These are phyloP conservation scores for Stenogyne calaminthoides DNA, from an alignment of 305 asterid genomes.

Conservation along the genomic window DNA sequence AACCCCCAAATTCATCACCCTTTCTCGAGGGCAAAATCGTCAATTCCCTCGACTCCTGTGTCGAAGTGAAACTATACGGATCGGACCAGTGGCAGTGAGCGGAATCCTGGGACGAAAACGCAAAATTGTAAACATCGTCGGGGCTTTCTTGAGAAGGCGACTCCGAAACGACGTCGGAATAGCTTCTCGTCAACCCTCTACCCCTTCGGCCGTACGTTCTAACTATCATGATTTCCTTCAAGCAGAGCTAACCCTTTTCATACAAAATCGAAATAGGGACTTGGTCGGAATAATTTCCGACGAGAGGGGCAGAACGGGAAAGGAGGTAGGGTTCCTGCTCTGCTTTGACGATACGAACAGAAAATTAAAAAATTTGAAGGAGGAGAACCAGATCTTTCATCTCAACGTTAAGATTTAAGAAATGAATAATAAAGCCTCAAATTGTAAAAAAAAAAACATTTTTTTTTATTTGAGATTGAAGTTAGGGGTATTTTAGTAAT, in stretches of 20 bases:
- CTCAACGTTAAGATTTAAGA: not conserved
- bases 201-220: conserved; percentile 66
- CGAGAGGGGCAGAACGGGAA: conserved; percentile 27
- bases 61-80: conserved; percentile 46
- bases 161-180: conserved; percentile 56
- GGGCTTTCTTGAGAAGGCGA: conserved; percentile 59
- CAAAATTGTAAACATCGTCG: conserved; percentile 59
- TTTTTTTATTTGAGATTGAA: not conserved
- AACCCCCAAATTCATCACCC: conserved; percentile 35
- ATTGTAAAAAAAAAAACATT: not conserved
- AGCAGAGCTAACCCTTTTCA: conserved; percentile 1
- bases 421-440: not conserved
- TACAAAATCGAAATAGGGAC: conserved; percentile 2
- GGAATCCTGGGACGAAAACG: conserved; percentile 63
- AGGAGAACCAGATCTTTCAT: conserved; percentile 17
- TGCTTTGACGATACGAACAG: conserved; percentile 8
- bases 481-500: conserved; percentile 24
- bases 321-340: not conserved
- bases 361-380: not conserved
- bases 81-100: conserved; percentile 54
- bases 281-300: not conserved
- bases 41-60: conserved; percentile 51
- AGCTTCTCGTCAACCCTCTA: conserved; percentile 49
- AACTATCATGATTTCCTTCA: conserved; percentile 45
- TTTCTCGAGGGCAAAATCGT: conserved; percentile 41